These are phyloP conservation scores for Amniculicola lignicola DNA, from an alignment of 495 filamentous ascomycete species.

Conservation along the genomic window DNA sequence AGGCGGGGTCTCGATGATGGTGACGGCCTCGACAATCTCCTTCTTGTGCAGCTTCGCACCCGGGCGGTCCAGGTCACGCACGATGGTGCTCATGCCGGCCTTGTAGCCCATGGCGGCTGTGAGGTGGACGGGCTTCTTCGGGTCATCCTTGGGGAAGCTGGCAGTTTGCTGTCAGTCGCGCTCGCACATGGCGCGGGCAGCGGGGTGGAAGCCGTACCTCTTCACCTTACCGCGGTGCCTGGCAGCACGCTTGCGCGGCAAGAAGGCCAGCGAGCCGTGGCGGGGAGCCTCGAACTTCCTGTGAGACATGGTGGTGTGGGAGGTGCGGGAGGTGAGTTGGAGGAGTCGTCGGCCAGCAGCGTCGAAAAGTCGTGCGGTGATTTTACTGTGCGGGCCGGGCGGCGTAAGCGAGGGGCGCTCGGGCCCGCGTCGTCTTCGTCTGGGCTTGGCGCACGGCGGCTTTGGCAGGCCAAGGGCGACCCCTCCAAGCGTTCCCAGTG, in stretches of 20 bases:
- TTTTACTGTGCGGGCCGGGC: no score
- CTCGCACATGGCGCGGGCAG: constrained; percentile 3
- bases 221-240: constrained; percentile 98
- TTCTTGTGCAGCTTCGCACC: constrained; percentile 99
- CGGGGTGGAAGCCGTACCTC: constrained; percentile 58
- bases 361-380: no score
- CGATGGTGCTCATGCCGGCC: constrained; percentile 99
- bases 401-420: no score
- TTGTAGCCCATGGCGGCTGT: constrained; percentile 99
- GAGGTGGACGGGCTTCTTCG: constrained; percentile 98
- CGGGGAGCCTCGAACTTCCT: constrained; percentile 72
- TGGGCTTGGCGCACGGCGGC: no score
- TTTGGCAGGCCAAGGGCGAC: no score
- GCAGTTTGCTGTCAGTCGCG: constrained; percentile 24
- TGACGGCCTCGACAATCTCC: constrained; percentile 99
- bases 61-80: constrained; percentile 98
- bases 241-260: constrained; percentile 95
- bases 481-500: no score
- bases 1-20: constrained; percentile 98
- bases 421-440: no score
- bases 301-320: constrained; percentile 39
- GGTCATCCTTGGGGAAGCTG: constrained; percentile 99
- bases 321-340: constrained; percentile 29
- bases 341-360: no score
- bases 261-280: constrained; percentile 95